Base-by-base conservation (phyloP, 495 filamentous ascomycete species). In the Tuber borchii region DNA sequence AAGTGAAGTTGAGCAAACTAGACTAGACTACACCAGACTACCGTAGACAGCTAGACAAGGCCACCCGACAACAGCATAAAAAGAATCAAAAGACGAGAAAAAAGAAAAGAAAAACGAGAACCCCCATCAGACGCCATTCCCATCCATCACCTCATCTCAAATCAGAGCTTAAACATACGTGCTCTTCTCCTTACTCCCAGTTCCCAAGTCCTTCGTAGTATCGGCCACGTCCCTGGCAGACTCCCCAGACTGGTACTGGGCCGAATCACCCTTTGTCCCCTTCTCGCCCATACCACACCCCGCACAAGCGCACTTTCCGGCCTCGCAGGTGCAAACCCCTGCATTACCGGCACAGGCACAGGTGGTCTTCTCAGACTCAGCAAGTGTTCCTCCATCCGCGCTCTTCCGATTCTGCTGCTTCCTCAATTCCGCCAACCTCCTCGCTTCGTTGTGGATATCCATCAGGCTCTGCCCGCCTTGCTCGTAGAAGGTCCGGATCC, bases 401-500 rank as follows among this genome's bases (percentile, higher is more conserved):
- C 85, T 86, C 83, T 86, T 87, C 84, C 73, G 87, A 83, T 78
- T 84, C 83, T 87, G 88, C 87, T 93, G 75, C 88, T 89, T 90
- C 89, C 97, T 97, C 75, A 98, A 81, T 79, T 97, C 91, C 16
- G 94, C 94, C 43, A 99, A 86, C 77, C 95, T 90, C 70, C 89
- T 87, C 2, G 95, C 95, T 87, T 99, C 95, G 71, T 85, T 88
- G 84, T 98, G 95, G 73, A 99, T 95, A 79, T 99, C 95, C 71
- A 92, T 87, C 17, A 97, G 92, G 86, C 97, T 93, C 85, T 93
- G 93, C 83, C 90, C 88, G 74, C 90, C 88, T 75, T 91, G 86
- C 14, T 88, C 87, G 84, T 99, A 98, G 86, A 99, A 98, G 70
- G 89, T 86, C 42, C 92, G 91, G 46, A 99, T 85, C 84, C 90